Evolutionary conservation across 345 rosid genomes (phyloP), one percentile per base, ranked within the genome.

Genomic region (Linum tenue): DNA sequence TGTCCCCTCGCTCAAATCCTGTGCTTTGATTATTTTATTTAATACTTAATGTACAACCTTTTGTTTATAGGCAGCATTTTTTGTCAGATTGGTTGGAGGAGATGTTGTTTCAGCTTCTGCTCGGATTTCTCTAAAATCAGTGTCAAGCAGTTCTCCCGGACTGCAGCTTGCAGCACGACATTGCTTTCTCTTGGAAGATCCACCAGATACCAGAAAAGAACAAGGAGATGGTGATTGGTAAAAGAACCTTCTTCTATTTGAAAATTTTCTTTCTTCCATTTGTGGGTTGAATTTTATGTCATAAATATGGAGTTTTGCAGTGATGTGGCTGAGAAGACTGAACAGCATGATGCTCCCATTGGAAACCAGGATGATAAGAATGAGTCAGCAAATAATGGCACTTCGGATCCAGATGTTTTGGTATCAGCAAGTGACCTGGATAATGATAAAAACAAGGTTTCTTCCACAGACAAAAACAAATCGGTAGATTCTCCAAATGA

Each of bases 101-200:
- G 86, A 85, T 61, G 71, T 82, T 70, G 90, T 90, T 64, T 79
- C 88, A 70, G 97, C 92, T 70, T 84, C 92, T 37, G 83, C 94
- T 37, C 78, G 75, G 59, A 69, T 73, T 73, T 84, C 97, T 67
- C 71, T 88, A 67, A 94, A 90, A 80, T 83, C 89, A 3, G 59
- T 82, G 51, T 72, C 79, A 62, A 64, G 81, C 62, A 82, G 72
- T 67, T 79, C 92, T 64, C 77, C 86, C 51, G 86, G 88, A 42
- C 8, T 84, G 78, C 82, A 77, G 77, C 85, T 94, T 76, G 96
- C 95, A 64, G 71, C 88, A 72, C 84, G 81, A 76, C 95, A 94
- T 71, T 90, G 96, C 81, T 88, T 84, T 81, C 66, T 88, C 69
- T 82, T 94, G 83, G 95, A 88, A 79, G 96, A 91, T 76, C 89